A percentile compares a stretch with the other conserved stretches of the same genome.
These are phyloP conservation scores for Termitomyces sp. DNA, from an alignment of 768 basidiomycete species.

Conservation along the genomic window DNA sequence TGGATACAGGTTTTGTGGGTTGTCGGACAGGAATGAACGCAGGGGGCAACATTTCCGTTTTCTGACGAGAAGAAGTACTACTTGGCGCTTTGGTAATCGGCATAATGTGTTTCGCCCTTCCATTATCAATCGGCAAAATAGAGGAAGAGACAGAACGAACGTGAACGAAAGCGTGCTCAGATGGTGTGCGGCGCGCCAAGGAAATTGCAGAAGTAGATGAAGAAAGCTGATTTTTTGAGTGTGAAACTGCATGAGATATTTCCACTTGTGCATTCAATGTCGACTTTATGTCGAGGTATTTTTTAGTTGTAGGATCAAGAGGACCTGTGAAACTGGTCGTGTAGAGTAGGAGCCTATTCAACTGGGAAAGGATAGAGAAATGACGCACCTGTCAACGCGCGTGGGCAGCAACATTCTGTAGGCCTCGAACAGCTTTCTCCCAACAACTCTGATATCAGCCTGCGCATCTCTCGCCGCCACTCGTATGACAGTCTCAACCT, in stretches of 20 bases:
- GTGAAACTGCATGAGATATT: constrained; percentile 13
- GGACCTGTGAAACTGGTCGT: constrained; percentile 60
- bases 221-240: constrained; percentile 12
- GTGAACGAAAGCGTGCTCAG: constrained; percentile 10
- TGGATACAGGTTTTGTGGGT: constrained; percentile 8
- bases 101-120: constrained; percentile 2
- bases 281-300: constrained; percentile 58
- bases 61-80: constrained; percentile 11
- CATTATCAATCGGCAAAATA: constrained; percentile 12
- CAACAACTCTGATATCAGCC: constrained; percentile 67
- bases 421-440: constrained; percentile 68
- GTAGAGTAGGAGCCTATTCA: constrained; percentile 1
- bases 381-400: constrained; percentile 56
- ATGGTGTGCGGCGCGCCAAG: constrained; percentile 15
- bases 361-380: neutral
- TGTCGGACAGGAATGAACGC: constrained; percentile 25
- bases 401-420: constrained; percentile 68
- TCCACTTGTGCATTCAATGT: constrained; percentile 11
- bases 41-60: constrained; percentile 20
- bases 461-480: constrained; percentile 66
- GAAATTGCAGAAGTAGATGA: constrained; percentile 20
- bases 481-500: constrained; percentile 69
- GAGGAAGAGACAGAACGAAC: constrained; percentile 24
- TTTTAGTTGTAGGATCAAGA: constrained; percentile 70
- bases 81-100: constrained; percentile 1